Evolutionary conservation across 257 asterid genomes (phyloP).

Genomic region (Nemophila menziesii): DNA sequence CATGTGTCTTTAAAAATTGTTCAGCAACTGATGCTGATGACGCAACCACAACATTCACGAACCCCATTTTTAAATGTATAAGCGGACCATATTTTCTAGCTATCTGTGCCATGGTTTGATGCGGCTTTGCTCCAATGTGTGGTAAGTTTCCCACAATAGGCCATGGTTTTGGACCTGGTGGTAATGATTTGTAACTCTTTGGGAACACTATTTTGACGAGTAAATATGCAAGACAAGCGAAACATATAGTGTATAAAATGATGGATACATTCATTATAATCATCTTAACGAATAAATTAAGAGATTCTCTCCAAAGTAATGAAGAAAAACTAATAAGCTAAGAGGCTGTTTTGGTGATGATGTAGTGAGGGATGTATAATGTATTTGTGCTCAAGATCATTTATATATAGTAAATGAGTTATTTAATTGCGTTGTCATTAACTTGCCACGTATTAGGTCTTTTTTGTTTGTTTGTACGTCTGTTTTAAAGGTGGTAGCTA

Average conservation of each 20-base stretch:
- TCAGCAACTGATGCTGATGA: conserved; percentile 63
- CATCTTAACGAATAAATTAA: too few relatives aligned
- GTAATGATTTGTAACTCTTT: conserved; percentile 20
- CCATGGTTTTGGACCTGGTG: conserved; percentile 98
- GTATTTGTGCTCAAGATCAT: too few relatives aligned
- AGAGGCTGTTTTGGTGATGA: too few relatives aligned
- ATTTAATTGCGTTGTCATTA: too few relatives aligned
- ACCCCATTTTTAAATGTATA: conserved; percentile 69
- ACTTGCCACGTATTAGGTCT: too few relatives aligned
- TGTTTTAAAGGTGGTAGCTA: too few relatives aligned
- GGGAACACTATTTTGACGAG: conserved; percentile 2
- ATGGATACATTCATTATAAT: not conserved
- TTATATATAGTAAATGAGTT: too few relatives aligned
- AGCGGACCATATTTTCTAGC: conserved; percentile 66
- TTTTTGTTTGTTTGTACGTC: too few relatives aligned
- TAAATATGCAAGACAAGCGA: conserved; percentile 13
- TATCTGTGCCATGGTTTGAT: conserved; percentile 66
- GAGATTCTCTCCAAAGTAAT: too few relatives aligned
- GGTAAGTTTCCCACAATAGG: conserved; percentile 73
- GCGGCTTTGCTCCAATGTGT: conserved; percentile 64
- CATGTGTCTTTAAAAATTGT: conserved; percentile 63
- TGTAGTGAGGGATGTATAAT: too few relatives aligned
- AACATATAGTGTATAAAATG: conserved; percentile 7
- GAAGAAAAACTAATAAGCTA: too few relatives aligned
- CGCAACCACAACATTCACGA: conserved; percentile 70